Percentiles rank a stretch among this genome's conserved stretches.
phyloP scores from a whole-genome alignment of 1,284 basidiomycete species.

The Laetiporus sulphureus region DNA sequence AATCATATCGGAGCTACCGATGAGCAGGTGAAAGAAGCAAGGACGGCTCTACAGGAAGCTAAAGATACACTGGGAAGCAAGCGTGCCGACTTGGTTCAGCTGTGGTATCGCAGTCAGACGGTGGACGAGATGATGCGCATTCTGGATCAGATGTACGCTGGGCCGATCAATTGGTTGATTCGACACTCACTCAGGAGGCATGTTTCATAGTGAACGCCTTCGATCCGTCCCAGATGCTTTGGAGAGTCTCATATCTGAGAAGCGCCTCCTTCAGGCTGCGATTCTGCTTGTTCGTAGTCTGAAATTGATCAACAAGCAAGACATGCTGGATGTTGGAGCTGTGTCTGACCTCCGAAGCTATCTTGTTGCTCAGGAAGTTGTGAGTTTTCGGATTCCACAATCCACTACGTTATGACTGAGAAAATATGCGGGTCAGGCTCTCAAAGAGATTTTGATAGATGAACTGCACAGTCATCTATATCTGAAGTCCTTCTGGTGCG shows the following conservation, averaged over 20 bases:
- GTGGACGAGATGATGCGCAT: constrained; percentile 89
- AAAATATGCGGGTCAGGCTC: constrained; percentile 43
- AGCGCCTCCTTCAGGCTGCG: constrained; percentile 86
- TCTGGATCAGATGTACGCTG: constrained; percentile 83
- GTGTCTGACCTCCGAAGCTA: constrained; percentile 86
- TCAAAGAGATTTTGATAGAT: constrained; percentile 91
- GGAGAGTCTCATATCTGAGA: constrained; percentile 94
- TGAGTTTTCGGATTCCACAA: constrained; percentile 36
- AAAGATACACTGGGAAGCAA: constrained; percentile 75
- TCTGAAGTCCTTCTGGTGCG: constrained; percentile 95
- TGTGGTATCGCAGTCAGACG: constrained; percentile 78
- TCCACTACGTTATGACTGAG: not conserved
- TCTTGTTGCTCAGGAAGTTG: constrained; percentile 82
- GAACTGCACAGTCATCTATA: constrained; percentile 98
- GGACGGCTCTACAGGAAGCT: constrained; percentile 67
- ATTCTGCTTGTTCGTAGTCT: constrained; percentile 84
- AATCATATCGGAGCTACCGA: constrained; percentile 68
- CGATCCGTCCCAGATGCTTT: constrained; percentile 89
- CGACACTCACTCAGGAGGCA: constrained; percentile 3
- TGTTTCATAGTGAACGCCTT: constrained; percentile 72
- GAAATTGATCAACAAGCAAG: constrained; percentile 87
- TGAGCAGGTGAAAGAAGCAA: constrained; percentile 66
- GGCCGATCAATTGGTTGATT: constrained; percentile 2
- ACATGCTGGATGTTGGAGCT: constrained; percentile 93
- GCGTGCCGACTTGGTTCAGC: constrained; percentile 79